Conservation (phyloP, 345 rosid species). For the Capsella bursapastoris region DNA sequence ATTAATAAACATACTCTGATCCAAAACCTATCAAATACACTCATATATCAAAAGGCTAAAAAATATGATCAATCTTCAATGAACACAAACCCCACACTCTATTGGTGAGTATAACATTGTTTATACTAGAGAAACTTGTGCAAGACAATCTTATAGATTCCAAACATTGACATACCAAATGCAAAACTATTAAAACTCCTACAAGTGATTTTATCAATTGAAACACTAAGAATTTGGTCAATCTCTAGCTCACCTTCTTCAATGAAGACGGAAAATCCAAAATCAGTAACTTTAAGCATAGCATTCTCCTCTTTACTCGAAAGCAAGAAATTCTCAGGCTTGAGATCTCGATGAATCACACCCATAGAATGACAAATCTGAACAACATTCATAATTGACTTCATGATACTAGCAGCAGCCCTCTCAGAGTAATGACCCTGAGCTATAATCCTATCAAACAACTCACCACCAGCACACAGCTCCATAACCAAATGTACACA, state of each 20-base stretch:
- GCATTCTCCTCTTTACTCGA: slow-evolving; percentile 65
- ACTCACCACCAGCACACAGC: slow-evolving; percentile 90
- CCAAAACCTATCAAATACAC: not conserved
- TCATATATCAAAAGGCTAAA: not conserved
- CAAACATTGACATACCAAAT: not conserved
- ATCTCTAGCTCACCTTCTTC: slow-evolving; percentile 62
- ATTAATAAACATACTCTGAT: not conserved
- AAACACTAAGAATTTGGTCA: not conserved
- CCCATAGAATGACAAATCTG: slow-evolving; percentile 91
- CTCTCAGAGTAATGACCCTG: slow-evolving; percentile 79
- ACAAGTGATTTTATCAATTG: not conserved
- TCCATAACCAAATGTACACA: slow-evolving; percentile 90
- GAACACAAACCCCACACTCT: not conserved
- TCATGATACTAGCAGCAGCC: slow-evolving; percentile 70
- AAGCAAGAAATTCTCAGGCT: slow-evolving; percentile 93
- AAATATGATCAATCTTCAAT: not conserved
- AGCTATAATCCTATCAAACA: slow-evolving; percentile 79
- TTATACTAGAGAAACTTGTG: not conserved
- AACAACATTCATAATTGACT: slow-evolving; percentile 74
- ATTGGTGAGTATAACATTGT: not conserved
- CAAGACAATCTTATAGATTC: slow-evolving; percentile 11
- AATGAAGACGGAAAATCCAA: slow-evolving; percentile 80
- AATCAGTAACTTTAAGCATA: slow-evolving; percentile 80
- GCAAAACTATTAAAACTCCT: not conserved
- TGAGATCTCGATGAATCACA: slow-evolving; percentile 83